A percentile compares a stretch with the other conserved stretches of the same genome.
These are phyloP conservation scores for Ophiocordyceps robertsii DNA, from an alignment of 2,329 filamentous ascomycete species.

Conservation along the genomic window DNA sequence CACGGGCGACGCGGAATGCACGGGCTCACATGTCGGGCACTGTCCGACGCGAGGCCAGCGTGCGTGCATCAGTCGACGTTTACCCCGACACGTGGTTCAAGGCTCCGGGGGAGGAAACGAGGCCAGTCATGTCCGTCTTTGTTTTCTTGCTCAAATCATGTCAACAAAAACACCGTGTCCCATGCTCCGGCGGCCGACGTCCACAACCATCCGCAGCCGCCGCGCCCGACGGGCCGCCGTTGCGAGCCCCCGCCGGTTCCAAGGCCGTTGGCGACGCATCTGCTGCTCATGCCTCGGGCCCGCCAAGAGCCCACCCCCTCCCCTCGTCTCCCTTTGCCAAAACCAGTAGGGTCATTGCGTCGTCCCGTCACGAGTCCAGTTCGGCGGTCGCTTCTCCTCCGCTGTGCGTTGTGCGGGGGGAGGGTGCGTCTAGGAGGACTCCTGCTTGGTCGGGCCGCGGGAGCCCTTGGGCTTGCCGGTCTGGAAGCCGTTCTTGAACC, in stretches of 20 bases:
- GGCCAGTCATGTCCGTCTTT: conserved; percentile 11
- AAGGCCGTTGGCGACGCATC: no score
- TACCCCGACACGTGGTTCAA: conserved; percentile 12
- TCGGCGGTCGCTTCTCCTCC: no score
- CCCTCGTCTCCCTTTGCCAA: no score
- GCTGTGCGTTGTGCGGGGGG: no score
- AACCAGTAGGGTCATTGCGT: neutral
- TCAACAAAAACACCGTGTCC: conserved; percentile 21
- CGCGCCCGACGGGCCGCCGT: neutral
- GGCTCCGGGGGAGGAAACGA: conserved; percentile 7
- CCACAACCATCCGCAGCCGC: neutral
- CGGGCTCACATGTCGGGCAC: no score
- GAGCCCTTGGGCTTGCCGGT: conserved; percentile 74
- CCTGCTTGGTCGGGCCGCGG: conserved; percentile 24
- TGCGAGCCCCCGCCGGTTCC: neutral
- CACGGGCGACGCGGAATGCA: no score
- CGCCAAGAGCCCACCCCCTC: no score
- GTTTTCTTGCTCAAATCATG: conserved; percentile 18
- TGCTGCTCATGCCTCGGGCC: no score
- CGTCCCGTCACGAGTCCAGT: neutral
- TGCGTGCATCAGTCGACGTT: no score
- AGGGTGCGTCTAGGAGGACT: conserved; percentile 7
- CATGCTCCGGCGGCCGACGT: conserved; percentile 17
- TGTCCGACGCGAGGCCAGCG: no score
- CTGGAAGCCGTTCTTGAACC: conserved; percentile 98